Evolutionary conservation across 768 basidiomycete species (phyloP), one percentile per base, ranked within the genome.

Genomic region (Cystobasidium ongulense): DNA sequence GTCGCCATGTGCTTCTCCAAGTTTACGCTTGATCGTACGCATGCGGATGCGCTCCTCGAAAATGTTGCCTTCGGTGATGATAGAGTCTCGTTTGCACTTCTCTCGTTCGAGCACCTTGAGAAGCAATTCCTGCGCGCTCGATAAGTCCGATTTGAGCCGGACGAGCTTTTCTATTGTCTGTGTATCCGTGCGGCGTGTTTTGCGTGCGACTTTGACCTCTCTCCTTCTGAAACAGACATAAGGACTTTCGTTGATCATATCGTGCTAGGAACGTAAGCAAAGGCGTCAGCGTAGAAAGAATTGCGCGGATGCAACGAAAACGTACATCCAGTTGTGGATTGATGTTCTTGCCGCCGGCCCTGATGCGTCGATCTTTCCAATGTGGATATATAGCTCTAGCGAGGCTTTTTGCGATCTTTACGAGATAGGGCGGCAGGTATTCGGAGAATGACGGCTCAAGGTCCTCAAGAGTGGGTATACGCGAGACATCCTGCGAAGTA

Each of bases 221-320:
- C 94, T 88, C 74, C 93, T 86, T 41, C 96, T 87, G 85, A 99
- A 99, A 82, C 96, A 99, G 54, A 97, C 90, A 76, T 97, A 98
- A 0, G 95, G 94, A 70, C 91, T 92, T 57, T 88, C 88, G 80
- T 96, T 92, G 23, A 89, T 85, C 82, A 97, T 94, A 80, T 98
- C 93, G 78, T 86, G 88, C 89, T 91, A 74, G 77, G 36, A 36
- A 33, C 31, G 7, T 10, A 63, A n/a, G 31, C 29, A 21, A 15
- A 59, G 25, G 25, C 15, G 31, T 10, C 10, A 13, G 13, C 27
- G 15, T 8, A 13, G 63, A 15, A 29, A 43, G 53, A 27, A 73
- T 57, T 72, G 54, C 74, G 75, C 33, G 46, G 31, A 13, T 2
- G 50, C 52, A 52, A 41, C 35, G 63, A 36, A 50, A n/a, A 67